Conservation (phyloP, 1,139 yeast genomes). For the Lodderomyces pseudojiufengensis region DNA sequence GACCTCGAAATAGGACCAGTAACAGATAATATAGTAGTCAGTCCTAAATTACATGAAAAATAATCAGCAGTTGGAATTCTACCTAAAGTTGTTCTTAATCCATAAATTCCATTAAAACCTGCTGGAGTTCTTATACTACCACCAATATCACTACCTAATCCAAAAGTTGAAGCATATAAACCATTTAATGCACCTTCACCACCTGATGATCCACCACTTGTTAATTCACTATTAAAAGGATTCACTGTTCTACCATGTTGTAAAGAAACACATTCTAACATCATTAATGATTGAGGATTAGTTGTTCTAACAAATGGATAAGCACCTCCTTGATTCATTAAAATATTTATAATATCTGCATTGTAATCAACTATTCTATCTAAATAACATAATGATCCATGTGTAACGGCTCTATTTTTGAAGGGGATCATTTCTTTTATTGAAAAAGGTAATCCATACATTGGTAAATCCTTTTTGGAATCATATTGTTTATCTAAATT, state of each 20-base stretch:
- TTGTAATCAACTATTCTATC: constrained; percentile 21
- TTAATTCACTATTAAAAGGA: constrained; percentile 48
- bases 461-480: constrained; percentile 15
- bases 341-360: constrained; percentile 21
- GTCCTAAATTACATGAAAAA: constrained; percentile 22
- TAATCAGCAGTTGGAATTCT: constrained; percentile 20
- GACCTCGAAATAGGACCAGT: constrained; percentile 44
- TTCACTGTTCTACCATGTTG: constrained; percentile 51
- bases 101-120: constrained; percentile 26
- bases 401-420: constrained; percentile 17
- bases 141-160: constrained; percentile 30
- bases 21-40: constrained; percentile 40
- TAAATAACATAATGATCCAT: constrained; percentile 21
- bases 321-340: constrained; percentile 17
- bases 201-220: constrained; percentile 43
- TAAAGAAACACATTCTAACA: constrained; percentile 47
- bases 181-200: constrained; percentile 27
- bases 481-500: constrained; percentile 16
- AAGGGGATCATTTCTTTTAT: constrained; percentile 20
- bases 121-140: constrained; percentile 29
- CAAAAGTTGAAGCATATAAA: constrained; percentile 22
- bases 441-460: constrained; percentile 24
- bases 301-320: constrained; percentile 40
- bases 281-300: constrained; percentile 58
- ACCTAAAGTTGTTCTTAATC: constrained; percentile 21